phyloP scores from a whole-genome alignment of 169 alveolate genomes.

The Plasmodium blacklocki region DNA sequence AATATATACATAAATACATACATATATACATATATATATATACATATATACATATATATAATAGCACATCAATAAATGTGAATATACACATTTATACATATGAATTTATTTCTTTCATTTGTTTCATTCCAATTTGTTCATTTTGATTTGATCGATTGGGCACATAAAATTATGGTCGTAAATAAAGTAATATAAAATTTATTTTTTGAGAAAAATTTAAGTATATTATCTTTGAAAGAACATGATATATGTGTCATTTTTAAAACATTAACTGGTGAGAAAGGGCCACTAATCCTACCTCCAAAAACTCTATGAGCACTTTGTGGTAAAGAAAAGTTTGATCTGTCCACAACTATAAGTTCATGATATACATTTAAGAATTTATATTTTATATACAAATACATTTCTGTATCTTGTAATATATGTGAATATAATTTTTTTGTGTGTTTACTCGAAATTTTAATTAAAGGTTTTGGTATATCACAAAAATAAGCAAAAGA shows the following conservation, averaged over 20 bases:
- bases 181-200: conserved; percentile 55
- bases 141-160: conserved; percentile 29
- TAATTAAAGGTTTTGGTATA: conserved; percentile 58
- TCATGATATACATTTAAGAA: conserved; percentile 65
- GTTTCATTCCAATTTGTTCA: neutral
- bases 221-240: conserved; percentile 35
- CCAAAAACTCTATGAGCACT: conserved; percentile 67
- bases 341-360: conserved; percentile 59
- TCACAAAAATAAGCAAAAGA: conserved; percentile 64
- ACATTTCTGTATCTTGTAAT: conserved; percentile 67
- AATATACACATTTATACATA: too few relatives aligned
- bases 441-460: conserved; percentile 11
- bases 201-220: conserved; percentile 61
- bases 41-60: too few relatives aligned
- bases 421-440: conserved; percentile 17
- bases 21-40: too few relatives aligned
- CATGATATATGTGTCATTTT: conserved; percentile 41
- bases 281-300: conserved; percentile 48
- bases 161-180: conserved; percentile 49
- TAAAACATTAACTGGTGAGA: conserved; percentile 62
- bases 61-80: too few relatives aligned
- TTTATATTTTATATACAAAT: conserved; percentile 54
- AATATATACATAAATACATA: neutral
- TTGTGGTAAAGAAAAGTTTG: conserved; percentile 54
- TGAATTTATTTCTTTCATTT: neutral